Percentiles rank a stretch among this genome's conserved stretches.
Evolutionary conservation across 352 stramenopile genomes (phyloP).

Genomic region (Phytophthora agathidicida): DNA sequence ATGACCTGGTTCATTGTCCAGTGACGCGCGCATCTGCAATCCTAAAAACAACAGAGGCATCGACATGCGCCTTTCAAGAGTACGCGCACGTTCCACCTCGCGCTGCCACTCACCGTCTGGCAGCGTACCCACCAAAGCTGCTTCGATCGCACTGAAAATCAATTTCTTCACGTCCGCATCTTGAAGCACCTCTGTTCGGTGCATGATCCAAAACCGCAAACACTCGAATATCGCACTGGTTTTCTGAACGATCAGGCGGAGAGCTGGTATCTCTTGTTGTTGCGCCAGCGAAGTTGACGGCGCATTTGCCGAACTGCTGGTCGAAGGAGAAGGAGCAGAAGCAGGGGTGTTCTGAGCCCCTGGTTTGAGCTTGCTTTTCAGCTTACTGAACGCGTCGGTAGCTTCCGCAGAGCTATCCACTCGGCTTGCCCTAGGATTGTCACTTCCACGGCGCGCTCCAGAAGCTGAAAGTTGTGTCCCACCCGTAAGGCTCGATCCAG

Average conservation of each 20-base stretch:
- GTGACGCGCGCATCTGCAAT: slow-evolving; percentile 82
- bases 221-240: slow-evolving; percentile 88
- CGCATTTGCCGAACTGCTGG: slow-evolving; percentile 32
- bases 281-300: slow-evolving; percentile 2
- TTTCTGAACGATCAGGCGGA: slow-evolving; percentile 84
- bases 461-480: slow-evolving; percentile 13
- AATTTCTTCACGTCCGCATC: slow-evolving; percentile 85
- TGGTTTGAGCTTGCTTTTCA: slow-evolving; percentile 73
- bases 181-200: slow-evolving; percentile 72
- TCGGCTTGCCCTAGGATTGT: slow-evolving; percentile 50
- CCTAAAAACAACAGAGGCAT: slow-evolving; percentile 87
- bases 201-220: slow-evolving; percentile 87
- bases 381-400: slow-evolving; percentile 68
- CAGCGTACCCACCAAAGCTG: slow-evolving; percentile 80
- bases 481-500: slow-evolving; percentile 35
- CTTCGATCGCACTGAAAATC: slow-evolving; percentile 86
- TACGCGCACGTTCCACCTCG: slow-evolving; percentile 77
- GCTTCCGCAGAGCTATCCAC: slow-evolving; percentile 45
- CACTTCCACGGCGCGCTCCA: slow-evolving; percentile 45
- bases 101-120: slow-evolving; percentile 82
- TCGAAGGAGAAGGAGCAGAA: slow-evolving; percentile 44
- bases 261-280: slow-evolving; percentile 69
- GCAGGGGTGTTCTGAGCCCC: slow-evolving; percentile 27
- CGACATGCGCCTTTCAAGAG: slow-evolving; percentile 67
- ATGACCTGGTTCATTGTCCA: slow-evolving; percentile 75